These are phyloP conservation scores for Wallacemonas sp. DNA, from an alignment of 208 protist species.

Conservation along the genomic window DNA sequence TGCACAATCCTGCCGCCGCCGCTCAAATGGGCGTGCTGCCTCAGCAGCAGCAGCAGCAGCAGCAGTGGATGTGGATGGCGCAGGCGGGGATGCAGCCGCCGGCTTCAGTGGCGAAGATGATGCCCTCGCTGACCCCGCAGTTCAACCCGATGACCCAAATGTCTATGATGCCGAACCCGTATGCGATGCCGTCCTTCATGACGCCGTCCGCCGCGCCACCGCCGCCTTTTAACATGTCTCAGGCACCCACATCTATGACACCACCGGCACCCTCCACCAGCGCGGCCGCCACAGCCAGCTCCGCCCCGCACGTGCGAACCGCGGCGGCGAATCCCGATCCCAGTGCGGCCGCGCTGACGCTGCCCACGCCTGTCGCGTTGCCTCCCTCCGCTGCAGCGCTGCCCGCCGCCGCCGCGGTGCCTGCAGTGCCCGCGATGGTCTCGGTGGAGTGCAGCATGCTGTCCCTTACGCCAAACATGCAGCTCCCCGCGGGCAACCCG, in stretches of 20 bases:
- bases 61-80: constrained; percentile 19
- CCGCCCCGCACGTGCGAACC: constrained; percentile 1
- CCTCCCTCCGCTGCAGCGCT: neutral
- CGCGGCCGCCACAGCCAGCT: neutral
- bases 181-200: constrained; percentile 35
- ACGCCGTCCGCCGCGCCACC: constrained; percentile 16
- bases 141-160: constrained; percentile 16
- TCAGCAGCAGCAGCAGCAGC: constrained; percentile 15
- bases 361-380: neutral
- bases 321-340: constrained; percentile 7
- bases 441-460: constrained; percentile 38
- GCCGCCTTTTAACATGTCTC: constrained; percentile 12
- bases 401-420: constrained; percentile 2
- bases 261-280: constrained; percentile 26
- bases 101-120: constrained; percentile 18
- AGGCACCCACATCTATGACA: constrained; percentile 14
- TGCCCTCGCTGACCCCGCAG: constrained; percentile 14
- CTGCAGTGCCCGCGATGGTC: constrained; percentile 5
- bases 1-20: neutral
- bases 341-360: neutral
- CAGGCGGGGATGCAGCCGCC: constrained; percentile 18
- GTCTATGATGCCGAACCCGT: constrained; percentile 31
- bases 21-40: constrained; percentile 7
- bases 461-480: constrained; percentile 44
- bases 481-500: constrained; percentile 46